Conservation (phyloP, 768 basidiomycete genomes). For the Agaricus subrufescens region DNA sequence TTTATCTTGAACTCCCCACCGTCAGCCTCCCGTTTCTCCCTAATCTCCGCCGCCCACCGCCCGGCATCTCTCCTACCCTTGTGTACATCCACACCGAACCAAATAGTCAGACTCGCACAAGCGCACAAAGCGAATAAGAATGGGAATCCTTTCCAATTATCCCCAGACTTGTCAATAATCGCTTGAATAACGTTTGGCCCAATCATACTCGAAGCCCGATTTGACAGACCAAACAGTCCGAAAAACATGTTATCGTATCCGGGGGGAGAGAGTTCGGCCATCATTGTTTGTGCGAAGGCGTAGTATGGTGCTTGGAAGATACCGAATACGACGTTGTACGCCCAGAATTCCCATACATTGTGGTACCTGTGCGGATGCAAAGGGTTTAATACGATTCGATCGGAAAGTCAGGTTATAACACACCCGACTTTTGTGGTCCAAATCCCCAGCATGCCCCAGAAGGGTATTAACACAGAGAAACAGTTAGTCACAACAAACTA, state of each 20-base stretch:
- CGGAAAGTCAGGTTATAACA: slow-evolving; percentile 12
- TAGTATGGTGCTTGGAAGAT: slow-evolving; percentile 87
- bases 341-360: slow-evolving; percentile 87
- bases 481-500: slow-evolving; percentile 77
- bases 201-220: slow-evolving; percentile 82
- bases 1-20: background rate
- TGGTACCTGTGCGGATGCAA: slow-evolving; percentile 42
- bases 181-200: slow-evolving; percentile 84
- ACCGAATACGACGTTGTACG: slow-evolving; percentile 76
- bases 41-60: slow-evolving; percentile 42
- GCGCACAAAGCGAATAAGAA: slow-evolving; percentile 74
- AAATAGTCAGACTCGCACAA: slow-evolving; percentile 66
- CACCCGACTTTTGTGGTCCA: slow-evolving; percentile 76
- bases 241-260: slow-evolving; percentile 91
- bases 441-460: slow-evolving; percentile 86
- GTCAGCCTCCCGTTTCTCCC: slow-evolving; percentile 10
- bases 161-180: slow-evolving; percentile 66
- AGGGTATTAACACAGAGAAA: slow-evolving; percentile 69
- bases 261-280: slow-evolving; percentile 84
- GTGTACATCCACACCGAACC: slow-evolving; percentile 65
- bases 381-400: background rate
- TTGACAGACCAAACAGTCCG: slow-evolving; percentile 80
- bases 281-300: slow-evolving; percentile 83
- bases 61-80: slow-evolving; percentile 62
- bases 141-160: slow-evolving; percentile 83